phyloP scores from a whole-genome alignment of 768 basidiomycete species.

The Leccinum truebloodii region DNA sequence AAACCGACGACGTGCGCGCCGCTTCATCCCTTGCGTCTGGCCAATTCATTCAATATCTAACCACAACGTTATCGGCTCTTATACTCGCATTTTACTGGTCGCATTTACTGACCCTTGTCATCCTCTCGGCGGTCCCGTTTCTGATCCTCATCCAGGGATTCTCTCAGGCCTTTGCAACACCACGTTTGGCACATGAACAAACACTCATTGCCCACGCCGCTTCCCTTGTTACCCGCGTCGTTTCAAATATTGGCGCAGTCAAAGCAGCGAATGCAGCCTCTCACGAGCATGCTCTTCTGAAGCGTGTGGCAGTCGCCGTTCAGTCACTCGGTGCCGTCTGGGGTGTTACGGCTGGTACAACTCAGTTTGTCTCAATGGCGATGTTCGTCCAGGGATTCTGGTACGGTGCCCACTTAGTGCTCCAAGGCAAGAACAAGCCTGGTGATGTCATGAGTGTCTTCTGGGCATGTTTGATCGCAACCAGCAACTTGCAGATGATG shows the following conservation, averaged over 20 bases:
- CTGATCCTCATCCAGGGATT: constrained; percentile 74
- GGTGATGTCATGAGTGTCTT: constrained; percentile 96
- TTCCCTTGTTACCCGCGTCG: constrained; percentile 76
- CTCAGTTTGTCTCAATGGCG: constrained; percentile 81
- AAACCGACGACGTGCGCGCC: constrained; percentile 90
- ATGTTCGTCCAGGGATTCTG: constrained; percentile 99
- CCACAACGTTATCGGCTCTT: constrained; percentile 77
- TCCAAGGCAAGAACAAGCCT: constrained; percentile 62
- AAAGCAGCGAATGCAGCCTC: constrained; percentile 86
- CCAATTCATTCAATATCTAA: constrained; percentile 75
- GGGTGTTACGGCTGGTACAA: constrained; percentile 66
- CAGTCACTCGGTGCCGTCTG: constrained; percentile 65
- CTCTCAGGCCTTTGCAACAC: constrained; percentile 68
- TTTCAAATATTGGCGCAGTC: constrained; percentile 80
- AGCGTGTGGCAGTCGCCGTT: constrained; percentile 48
- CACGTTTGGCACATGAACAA: constrained; percentile 69
- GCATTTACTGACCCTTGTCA: constrained; percentile 85
- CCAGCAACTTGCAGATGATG: too few relatives aligned
- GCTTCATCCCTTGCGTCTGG: constrained; percentile 83
- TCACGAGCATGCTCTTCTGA: constrained; percentile 52
- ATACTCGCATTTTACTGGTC: constrained; percentile 80
- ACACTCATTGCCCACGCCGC: constrained; percentile 68
- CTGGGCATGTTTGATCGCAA: constrained; percentile 70
- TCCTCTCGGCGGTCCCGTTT: constrained; percentile 85
- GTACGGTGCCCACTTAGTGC: constrained; percentile 90